Evolutionary conservation across 108 stramenopile genomes (phyloP), one percentile per base, ranked within the genome.

Genomic region (Fragilariopsis cylindrus): DNA sequence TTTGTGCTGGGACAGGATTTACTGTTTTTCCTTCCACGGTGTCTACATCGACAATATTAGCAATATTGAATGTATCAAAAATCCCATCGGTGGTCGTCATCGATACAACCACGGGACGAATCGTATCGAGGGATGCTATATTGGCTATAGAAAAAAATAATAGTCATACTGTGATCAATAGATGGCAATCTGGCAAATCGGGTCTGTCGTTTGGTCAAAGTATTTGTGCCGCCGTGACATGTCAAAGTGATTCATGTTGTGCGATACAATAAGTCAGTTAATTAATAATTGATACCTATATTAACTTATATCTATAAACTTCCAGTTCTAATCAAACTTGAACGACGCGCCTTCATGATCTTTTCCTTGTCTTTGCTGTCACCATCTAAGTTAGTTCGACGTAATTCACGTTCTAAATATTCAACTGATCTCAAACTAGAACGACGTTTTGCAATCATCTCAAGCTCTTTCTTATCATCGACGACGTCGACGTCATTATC

Each of bases 1-100:
- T 80, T 65, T 71, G 79, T 64, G 57, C 48, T 58, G 78, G 78
- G 1, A 79, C 78, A 7, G 78, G 78, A 5, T 79, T 79, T 69
- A 60, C 67, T 13, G 11, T 19, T 1, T 39, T 79, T 12, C 67
- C 78, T 15, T 2, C 60, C n/a, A 30, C 71, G 15, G 6, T 40
- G n/a, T 18, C 16, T 1, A 65, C 39, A n/a, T 39, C 71, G 39
- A 69, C 60, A 21, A 41, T 79, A 3, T 48, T 79, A 7, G 45
- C 72, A 56, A 42, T 79, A 21, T 48, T 79, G 43, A 73, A 73
- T 43, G 46, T 79, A 3, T n/a, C 44, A 3, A 65, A 73, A 60
- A 67, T 79, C 5, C 78, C 78, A 2, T n/a, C 58, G 5, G 52
- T 73, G 18, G 72, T 73, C 43, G 72, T 79, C 2, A 21, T 79